Evolutionary conservation across 345 rosid species (phyloP).

Genomic region (Arabis hirsuta): DNA sequence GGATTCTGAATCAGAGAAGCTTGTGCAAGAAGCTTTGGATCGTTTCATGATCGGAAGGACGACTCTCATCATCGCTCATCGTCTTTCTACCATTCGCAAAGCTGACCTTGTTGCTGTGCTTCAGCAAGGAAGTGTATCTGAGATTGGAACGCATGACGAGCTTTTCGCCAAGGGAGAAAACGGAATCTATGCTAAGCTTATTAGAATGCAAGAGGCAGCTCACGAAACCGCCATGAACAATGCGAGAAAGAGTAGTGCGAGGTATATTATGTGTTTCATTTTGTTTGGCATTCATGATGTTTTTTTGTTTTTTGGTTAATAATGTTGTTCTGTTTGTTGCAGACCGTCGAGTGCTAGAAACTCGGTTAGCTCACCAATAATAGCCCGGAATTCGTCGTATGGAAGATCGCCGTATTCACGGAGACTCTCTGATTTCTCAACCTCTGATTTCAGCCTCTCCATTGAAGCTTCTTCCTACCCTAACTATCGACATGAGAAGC

Average conservation of each 20-base stretch:
- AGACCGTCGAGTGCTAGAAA: slow-evolving; percentile 99
- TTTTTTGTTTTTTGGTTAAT: not conserved
- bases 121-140: slow-evolving; percentile 93
- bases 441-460: slow-evolving; percentile 96
- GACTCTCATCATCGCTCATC: slow-evolving; percentile 93
- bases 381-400: slow-evolving; percentile 89
- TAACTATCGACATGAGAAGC: slow-evolving; percentile 79
- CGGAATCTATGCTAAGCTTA: slow-evolving; percentile 89
- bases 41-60: slow-evolving; percentile 99
- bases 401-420: slow-evolving; percentile 97
- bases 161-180: slow-evolving; percentile 88
- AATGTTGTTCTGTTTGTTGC: slow-evolving; percentile 43
- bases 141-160: slow-evolving; percentile 92
- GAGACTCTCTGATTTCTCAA: slow-evolving; percentile 93
- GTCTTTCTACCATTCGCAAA: slow-evolving; percentile 95
- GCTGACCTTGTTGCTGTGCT: slow-evolving; percentile 97
- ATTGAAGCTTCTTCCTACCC: slow-evolving; percentile 70
- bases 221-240: slow-evolving; percentile 93
- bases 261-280: slow-evolving; percentile 48
- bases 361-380: slow-evolving; percentile 97
- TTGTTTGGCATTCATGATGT: not conserved
- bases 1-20: slow-evolving; percentile 96
- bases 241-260: slow-evolving; percentile 98
- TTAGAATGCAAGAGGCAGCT: slow-evolving; percentile 91
- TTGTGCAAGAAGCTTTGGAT: slow-evolving; percentile 96